phyloP scores from a whole-genome alignment of 2,329 filamentous ascomycete genomes.

The Aspergillus neotritici region DNA sequence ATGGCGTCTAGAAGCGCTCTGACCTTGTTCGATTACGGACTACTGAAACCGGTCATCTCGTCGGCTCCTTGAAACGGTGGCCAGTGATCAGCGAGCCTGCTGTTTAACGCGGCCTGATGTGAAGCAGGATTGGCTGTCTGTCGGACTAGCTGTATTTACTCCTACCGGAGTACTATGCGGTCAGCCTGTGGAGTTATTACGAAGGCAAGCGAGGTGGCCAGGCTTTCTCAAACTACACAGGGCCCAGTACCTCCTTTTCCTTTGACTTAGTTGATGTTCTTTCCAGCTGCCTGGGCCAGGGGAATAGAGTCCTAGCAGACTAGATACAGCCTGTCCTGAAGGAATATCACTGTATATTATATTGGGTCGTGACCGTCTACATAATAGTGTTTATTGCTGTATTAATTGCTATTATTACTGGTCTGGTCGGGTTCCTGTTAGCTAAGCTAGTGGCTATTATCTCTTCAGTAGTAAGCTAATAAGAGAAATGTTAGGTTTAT shows the following conservation, averaged over 20 bases:
- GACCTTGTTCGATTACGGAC: too few relatives aligned
- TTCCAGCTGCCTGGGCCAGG: slow-evolving; percentile 1
- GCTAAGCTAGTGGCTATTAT: slow-evolving; percentile 4
- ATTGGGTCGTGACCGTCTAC: slow-evolving; percentile 5
- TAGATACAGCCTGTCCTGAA: slow-evolving; percentile 1
- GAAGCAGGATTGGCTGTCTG: too few relatives aligned
- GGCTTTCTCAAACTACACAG: neutral
- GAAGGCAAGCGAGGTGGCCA: neutral
- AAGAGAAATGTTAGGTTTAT: slow-evolving; percentile 1
- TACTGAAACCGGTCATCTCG: too few relatives aligned
- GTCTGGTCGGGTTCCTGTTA: slow-evolving; percentile 5
- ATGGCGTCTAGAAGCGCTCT: too few relatives aligned
- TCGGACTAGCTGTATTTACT: neutral
- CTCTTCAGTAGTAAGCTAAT: slow-evolving; percentile 4
- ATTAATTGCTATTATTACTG: slow-evolving; percentile 4
- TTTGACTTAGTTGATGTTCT: slow-evolving; percentile 2
- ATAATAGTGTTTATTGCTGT: slow-evolving; percentile 2
- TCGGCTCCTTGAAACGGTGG: too few relatives aligned
- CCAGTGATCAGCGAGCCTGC: too few relatives aligned
- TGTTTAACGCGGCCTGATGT: too few relatives aligned
- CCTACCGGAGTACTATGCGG: neutral
- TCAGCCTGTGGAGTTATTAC: neutral
- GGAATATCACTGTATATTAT: slow-evolving; percentile 1
- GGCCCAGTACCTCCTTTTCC: neutral
- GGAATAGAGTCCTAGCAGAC: neutral